These are phyloP conservation scores for Rostrohypoxylon terebratum DNA, from an alignment of 495 filamentous ascomycete species.

Conservation along the genomic window DNA sequence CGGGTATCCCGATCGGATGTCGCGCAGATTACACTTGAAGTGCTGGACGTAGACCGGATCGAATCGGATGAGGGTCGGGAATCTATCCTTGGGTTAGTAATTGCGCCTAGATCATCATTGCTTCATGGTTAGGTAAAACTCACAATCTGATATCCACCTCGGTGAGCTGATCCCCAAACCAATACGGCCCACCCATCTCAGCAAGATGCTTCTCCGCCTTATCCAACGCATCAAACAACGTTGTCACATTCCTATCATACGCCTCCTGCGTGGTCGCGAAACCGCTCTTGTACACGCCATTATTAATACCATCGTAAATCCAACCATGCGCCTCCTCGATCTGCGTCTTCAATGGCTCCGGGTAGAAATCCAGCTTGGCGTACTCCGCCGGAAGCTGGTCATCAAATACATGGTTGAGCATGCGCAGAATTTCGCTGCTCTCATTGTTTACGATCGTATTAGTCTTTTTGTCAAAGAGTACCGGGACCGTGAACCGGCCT, in stretches of 20 bases:
- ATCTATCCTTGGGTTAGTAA: slow-evolving; percentile 50
- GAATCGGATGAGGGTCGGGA: slow-evolving; percentile 86
- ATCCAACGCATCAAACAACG: slow-evolving; percentile 79
- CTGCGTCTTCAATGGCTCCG: slow-evolving; percentile 63
- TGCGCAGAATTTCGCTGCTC: slow-evolving; percentile 82
- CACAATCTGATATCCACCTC: slow-evolving; percentile 80
- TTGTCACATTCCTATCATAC: slow-evolving; percentile 74
- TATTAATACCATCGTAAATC: slow-evolving; percentile 72
- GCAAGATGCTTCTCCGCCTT: slow-evolving; percentile 74
- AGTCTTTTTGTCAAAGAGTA: slow-evolving; percentile 78
- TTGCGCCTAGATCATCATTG: not conserved
- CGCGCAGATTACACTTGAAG: slow-evolving; percentile 91
- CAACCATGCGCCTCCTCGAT: slow-evolving; percentile 85
- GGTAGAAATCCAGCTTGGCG: slow-evolving; percentile 70
- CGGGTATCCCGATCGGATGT: slow-evolving; percentile 84
- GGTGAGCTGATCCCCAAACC: slow-evolving; percentile 75
- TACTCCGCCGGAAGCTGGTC: slow-evolving; percentile 70
- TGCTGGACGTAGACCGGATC: slow-evolving; percentile 92
- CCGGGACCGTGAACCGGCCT: slow-evolving; percentile 81
- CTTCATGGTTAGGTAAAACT: slow-evolving; percentile 16
- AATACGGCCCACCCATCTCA: slow-evolving; percentile 65
- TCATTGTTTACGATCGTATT: slow-evolving; percentile 84
- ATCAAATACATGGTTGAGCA: slow-evolving; percentile 77
- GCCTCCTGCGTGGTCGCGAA: slow-evolving; percentile 75
- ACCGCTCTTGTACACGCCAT: slow-evolving; percentile 62